phyloP scores from a whole-genome alignment of 2,329 filamentous ascomycete genomes.

The Aspergillus novofumigatus region DNA sequence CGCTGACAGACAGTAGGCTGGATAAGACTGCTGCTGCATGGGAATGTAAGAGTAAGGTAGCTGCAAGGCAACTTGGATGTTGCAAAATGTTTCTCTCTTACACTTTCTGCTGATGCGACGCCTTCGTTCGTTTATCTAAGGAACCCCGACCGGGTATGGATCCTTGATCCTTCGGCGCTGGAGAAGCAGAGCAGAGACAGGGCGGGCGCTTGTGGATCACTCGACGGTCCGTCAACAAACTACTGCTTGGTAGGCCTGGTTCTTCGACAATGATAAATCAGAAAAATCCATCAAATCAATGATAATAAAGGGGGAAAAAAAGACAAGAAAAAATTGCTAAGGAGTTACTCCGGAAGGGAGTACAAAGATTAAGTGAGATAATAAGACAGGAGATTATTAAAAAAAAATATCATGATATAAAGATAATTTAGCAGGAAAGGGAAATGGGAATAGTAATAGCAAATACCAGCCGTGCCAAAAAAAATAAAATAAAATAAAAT shows the following conservation, averaged over 20 bases:
- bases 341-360: conserved; percentile 5
- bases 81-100: conserved; percentile 14
- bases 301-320: background rate
- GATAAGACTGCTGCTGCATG: conserved; percentile 10
- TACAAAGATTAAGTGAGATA: conserved; percentile 3
- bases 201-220: conserved; percentile 10
- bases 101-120: background rate
- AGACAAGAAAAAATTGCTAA: background rate
- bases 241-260: conserved; percentile 6
- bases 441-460: background rate
- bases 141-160: conserved; percentile 7
- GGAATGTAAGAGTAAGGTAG: conserved; percentile 14
- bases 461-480: background rate
- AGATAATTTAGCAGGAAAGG: conserved; percentile 4
- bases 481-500: background rate
- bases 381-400: background rate
- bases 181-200: conserved; percentile 3
- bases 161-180: conserved; percentile 8
- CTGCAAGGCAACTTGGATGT: conserved; percentile 19
- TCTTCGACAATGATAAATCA: conserved; percentile 4
- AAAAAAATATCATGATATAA: conserved; percentile 5
- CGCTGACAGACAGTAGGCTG: conserved; percentile 13
- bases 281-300: conserved; percentile 8
- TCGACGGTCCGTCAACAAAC: conserved; percentile 13
- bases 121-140: conserved; percentile 4